Conservation (phyloP, 192 early-diverging fungal genomes). For the Backusella parvicylindrica region DNA sequence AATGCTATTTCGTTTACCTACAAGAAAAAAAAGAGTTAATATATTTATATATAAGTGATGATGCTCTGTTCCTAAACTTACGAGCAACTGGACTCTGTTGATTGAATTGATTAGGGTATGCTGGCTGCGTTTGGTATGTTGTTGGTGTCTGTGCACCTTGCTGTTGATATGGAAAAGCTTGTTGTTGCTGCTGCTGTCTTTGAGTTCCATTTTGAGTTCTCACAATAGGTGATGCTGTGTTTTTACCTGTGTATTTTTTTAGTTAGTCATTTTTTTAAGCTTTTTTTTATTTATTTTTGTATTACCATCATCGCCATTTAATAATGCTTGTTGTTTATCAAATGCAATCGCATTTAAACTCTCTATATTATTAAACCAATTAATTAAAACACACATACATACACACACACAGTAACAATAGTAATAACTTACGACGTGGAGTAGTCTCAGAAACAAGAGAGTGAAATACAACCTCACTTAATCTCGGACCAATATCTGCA, state of each 20-base stretch:
- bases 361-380: not conserved
- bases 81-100: constrained; percentile 5
- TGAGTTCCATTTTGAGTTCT: constrained; percentile 11
- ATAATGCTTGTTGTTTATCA: not conserved
- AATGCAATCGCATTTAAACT: constrained; percentile 17
- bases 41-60: not conserved
- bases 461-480: constrained; percentile 15
- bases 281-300: too few species aligned
- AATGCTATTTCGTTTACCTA: constrained; percentile 13
- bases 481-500: constrained; percentile 4
- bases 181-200: not conserved
- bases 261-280: too few species aligned
- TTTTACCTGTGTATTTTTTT: too few species aligned
- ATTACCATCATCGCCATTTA: not conserved
- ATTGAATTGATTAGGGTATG: constrained; percentile 12
- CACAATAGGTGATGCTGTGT: constrained; percentile 13
- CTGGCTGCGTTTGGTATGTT: constrained; percentile 6
- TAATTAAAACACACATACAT: not conserved
- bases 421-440: not conserved
- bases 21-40: too few species aligned
- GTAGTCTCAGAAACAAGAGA: constrained; percentile 1
- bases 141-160: constrained; percentile 4
- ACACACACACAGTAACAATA: not conserved
- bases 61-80: not conserved
- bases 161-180: not conserved